Base-by-base conservation (phyloP, 306 rosid genomes). In the Datisca glomerata region DNA sequence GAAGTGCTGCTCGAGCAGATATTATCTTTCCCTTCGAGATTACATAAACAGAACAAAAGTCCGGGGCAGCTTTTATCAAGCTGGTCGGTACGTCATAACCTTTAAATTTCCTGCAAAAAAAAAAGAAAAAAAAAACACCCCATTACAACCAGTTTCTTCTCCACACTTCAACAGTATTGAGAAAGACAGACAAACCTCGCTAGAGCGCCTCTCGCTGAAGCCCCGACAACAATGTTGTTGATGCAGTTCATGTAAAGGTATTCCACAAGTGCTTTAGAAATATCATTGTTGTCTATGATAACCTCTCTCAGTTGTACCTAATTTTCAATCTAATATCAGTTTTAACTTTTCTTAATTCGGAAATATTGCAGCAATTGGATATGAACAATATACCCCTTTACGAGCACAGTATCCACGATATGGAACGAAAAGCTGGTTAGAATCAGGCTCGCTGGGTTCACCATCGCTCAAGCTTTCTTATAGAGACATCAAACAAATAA, bases 1-100 rank as follows among this genome's bases (percentile, higher is more conserved):
- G 76, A 14, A 41, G 54, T 0, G 98, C 93, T n/a, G 82, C 55
- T 57, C 81, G 57, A 23, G 75, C 68, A 5, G 79, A 59, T 18
- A 75, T 39, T 61, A 75, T 49, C 81, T 91, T 91, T 70, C 84
- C 81, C 49, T 91, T 91, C 0, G 89, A 79, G 55, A 91, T 78
- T 14, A 91, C 68, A 27, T 77, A 80, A 4, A 91, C 98, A 12
- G 74, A 70, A 25, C 92, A 68, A 67, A 65, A 84, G 21, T 73
- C 86, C 3, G 98, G 96, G 37, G 74, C 94, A 41, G 68, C 41
- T 59, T 75, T 91, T 24, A 66, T 53, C 33, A 91, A 10, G 45
- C 70, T 43, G 19, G 67, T 43, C 11, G 92, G 74, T 36, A 71
- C 55, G 55, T 84, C 95, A 46, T 43, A 29, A 24, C 69, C 62